Evolutionary conservation across 345 rosid species (phyloP).

Genomic region (Chamaenerion angustifolium): DNA sequence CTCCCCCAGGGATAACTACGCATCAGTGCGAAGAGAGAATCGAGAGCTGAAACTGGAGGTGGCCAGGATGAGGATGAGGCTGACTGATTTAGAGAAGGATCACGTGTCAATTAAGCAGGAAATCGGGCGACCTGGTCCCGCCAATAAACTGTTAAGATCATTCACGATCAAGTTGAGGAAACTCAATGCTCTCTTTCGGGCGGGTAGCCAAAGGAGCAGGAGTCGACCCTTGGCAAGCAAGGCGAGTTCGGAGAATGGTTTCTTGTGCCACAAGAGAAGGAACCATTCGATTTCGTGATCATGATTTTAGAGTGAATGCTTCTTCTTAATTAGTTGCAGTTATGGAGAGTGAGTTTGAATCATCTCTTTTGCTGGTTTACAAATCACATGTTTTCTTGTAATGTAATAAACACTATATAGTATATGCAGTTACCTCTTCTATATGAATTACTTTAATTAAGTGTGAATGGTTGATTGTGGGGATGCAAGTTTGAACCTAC

Average conservation of each 20-base stretch:
- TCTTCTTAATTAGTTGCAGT: no score
- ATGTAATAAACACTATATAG: no score
- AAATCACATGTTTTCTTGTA: no score
- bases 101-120: conserved; percentile 84
- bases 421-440: no score
- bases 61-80: conserved; percentile 95
- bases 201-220: conserved; percentile 16
- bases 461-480: no score
- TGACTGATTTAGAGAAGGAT: conserved; percentile 85
- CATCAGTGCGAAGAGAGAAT: conserved; percentile 94
- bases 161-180: conserved; percentile 62
- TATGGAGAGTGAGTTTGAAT: no score
- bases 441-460: no score
- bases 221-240: conserved; percentile 32
- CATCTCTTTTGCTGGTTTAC: no score
- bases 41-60: conserved; percentile 92
- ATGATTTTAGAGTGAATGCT: no score
- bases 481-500: no score
- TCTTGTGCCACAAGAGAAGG: conserved; percentile 58
- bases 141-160: conserved; percentile 56
- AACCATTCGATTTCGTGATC: conserved; percentile 67
- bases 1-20: conserved; percentile 93
- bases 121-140: conserved; percentile 58
- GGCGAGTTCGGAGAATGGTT: conserved; percentile 48
- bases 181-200: conserved; percentile 56